phyloP scores from a whole-genome alignment of 2,329 filamentous ascomycete genomes.

The Colletotrichum sp. region DNA sequence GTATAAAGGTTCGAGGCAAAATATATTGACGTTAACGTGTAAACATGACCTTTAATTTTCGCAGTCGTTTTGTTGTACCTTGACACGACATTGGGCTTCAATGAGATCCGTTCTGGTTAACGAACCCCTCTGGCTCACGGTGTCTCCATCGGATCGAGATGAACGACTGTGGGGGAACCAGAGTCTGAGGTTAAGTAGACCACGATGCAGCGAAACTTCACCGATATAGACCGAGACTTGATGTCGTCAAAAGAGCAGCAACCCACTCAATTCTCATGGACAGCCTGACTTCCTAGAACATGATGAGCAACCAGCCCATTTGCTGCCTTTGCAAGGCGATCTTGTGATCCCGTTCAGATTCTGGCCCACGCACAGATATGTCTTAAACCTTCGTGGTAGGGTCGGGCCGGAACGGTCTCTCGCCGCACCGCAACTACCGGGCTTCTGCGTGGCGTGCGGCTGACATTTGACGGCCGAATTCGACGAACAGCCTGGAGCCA shows the following conservation, averaged over 20 bases:
- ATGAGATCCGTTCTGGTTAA: too few relatives aligned
- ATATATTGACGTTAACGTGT: not conserved
- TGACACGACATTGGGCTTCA: too few relatives aligned
- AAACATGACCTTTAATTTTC: rapidly evolving
- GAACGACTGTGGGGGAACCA: too few relatives aligned
- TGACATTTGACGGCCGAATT: not conserved
- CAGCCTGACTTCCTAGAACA: not conserved
- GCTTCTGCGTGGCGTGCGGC: not conserved
- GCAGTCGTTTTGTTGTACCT: too few relatives aligned
- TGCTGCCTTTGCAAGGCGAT: not conserved
- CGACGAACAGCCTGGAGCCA: not conserved
- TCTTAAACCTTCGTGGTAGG: not conserved
- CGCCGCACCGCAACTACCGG: not conserved
- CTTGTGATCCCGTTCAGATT: rapidly evolving
- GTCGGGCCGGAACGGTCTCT: not conserved
- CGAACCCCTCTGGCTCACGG: too few relatives aligned
- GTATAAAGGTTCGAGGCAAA: not conserved
- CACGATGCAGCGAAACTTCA: too few relatives aligned
- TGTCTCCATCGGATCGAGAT: too few relatives aligned
- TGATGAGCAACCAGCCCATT: not conserved
- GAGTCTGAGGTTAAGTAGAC: too few relatives aligned
- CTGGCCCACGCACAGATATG: not conserved
- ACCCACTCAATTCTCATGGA: not conserved
- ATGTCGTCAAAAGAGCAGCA: not conserved
- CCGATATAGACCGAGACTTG: too few relatives aligned